phyloP scores from a whole-genome alignment of 169 alveolate species.

The Plasmodium malariae region DNA sequence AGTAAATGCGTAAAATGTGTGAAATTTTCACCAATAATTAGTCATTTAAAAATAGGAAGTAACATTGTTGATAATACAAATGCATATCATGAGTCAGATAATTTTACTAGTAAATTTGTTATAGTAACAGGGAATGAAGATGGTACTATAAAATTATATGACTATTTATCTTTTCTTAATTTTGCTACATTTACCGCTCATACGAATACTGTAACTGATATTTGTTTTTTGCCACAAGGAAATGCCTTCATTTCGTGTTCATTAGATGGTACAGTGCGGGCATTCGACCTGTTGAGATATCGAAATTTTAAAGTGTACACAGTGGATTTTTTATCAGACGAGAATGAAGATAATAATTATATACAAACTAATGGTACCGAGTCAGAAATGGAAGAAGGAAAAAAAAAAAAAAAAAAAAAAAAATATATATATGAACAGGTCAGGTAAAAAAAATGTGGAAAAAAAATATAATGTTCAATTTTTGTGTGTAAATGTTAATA shows the following conservation, averaged over 20 bases:
- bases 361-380: too few species aligned
- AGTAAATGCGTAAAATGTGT: conserved; percentile 82
- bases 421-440: conserved; percentile 15
- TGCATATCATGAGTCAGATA: conserved; percentile 71
- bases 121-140: conserved; percentile 98
- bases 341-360: not conserved
- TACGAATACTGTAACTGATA: conserved; percentile 93
- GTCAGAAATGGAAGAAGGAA: too few species aligned
- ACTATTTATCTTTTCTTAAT: conserved; percentile 94
- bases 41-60: conserved; percentile 60
- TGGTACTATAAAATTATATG: conserved; percentile 97
- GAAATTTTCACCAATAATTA: conserved; percentile 80
- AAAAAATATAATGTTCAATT: conserved; percentile 89
- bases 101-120: conserved; percentile 77
- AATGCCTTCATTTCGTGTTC: conserved; percentile 96
- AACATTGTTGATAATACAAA: conserved; percentile 44
- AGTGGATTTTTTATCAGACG: conserved; percentile 33
- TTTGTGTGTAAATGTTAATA: conserved; percentile 94
- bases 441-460: conserved; percentile 22
- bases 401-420: too few species aligned
- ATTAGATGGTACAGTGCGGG: conserved; percentile 98
- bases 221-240: conserved; percentile 93
- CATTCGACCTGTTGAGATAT: conserved; percentile 96
- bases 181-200: conserved; percentile 97
- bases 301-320: conserved; percentile 92